A percentile compares a stretch with the other conserved stretches of the same genome.
phyloP scores from a whole-genome alignment of 805 yeast genomes.

The Candida parachauliodes region DNA sequence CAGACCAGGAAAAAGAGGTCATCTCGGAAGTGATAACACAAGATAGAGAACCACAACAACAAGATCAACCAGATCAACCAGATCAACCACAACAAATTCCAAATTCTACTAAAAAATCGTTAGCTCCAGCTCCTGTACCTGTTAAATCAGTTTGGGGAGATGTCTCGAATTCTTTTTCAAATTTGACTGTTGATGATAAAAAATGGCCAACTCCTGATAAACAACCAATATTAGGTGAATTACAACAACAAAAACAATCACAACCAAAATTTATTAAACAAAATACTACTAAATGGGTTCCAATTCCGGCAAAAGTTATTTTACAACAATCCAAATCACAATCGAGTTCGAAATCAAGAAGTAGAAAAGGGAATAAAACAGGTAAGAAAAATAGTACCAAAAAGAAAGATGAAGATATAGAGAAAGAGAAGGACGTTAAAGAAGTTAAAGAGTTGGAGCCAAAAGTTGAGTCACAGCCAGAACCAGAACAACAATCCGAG shows the following conservation, averaged over 20 bases:
- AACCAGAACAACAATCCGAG: slow-evolving; percentile 5
- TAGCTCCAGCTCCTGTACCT: slow-evolving; percentile 47
- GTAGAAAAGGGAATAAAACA: slow-evolving; percentile 24
- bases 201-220: slow-evolving; percentile 45
- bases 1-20: not conserved
- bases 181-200: slow-evolving; percentile 33
- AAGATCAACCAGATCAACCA: slow-evolving; percentile 6
- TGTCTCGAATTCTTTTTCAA: slow-evolving; percentile 12
- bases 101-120: slow-evolving; percentile 30
- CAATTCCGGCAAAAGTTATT: slow-evolving; percentile 40
- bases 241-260: slow-evolving; percentile 12
- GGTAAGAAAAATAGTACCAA: slow-evolving; percentile 9
- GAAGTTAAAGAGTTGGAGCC: slow-evolving; percentile 6
- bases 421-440: slow-evolving; percentile 1
- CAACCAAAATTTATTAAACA: slow-evolving; percentile 39
- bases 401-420: slow-evolving; percentile 9
- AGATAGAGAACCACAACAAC: not conserved
- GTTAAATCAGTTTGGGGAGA: slow-evolving; percentile 41
- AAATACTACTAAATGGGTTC: slow-evolving; percentile 43
- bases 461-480: not conserved
- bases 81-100: too few relatives aligned
- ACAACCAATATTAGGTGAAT: slow-evolving; percentile 15
- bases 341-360: slow-evolving; percentile 16
- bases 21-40: not conserved
- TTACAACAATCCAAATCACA: slow-evolving; percentile 32